These are phyloP conservation scores for Stephanodiscus triporus DNA, from an alignment of 108 stramenopile genomes.

Conservation along the genomic window DNA sequence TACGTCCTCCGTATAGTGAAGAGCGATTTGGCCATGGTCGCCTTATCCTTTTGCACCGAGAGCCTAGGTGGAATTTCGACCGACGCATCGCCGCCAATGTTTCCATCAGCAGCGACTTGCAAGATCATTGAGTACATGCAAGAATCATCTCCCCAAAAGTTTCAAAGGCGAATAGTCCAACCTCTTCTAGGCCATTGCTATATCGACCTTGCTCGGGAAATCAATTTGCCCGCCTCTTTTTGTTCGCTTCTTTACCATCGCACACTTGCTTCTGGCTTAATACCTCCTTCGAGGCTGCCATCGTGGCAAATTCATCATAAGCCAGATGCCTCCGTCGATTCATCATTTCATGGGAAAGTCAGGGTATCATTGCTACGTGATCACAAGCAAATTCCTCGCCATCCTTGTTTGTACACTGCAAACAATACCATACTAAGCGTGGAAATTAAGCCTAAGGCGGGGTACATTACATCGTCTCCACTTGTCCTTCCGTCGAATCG, in stretches of 20 bases:
- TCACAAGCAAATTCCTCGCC: conserved; percentile 26
- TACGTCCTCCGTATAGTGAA: conserved; percentile 34
- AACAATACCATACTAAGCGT: conserved; percentile 19
- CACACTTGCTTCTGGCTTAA: conserved; percentile 29
- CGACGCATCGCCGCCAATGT: background rate
- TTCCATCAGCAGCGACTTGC: conserved; percentile 11
- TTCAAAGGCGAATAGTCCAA: conserved; percentile 34
- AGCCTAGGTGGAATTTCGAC: background rate
- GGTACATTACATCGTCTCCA: conserved; percentile 69
- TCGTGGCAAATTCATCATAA: conserved; percentile 28
- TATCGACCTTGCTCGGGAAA: conserved; percentile 25
- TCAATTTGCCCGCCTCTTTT: conserved; percentile 23
- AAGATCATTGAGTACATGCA: background rate
- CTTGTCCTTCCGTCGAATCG: conserved; percentile 60
- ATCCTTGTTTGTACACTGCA: conserved; percentile 11
- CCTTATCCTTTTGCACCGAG: background rate
- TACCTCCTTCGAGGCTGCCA: conserved; percentile 34
- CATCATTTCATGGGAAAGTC: background rate
- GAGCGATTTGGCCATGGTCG: conserved; percentile 22
- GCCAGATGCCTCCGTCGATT: background rate
- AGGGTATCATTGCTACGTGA: conserved; percentile 44
- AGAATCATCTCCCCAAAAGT: conserved; percentile 22
- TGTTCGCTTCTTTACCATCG: conserved; percentile 24
- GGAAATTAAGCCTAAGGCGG: conserved; percentile 84
- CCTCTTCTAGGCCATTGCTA: conserved; percentile 42